These are phyloP conservation scores for Yarrowia sp. DNA, from an alignment of 805 yeast species.

Conservation along the genomic window DNA sequence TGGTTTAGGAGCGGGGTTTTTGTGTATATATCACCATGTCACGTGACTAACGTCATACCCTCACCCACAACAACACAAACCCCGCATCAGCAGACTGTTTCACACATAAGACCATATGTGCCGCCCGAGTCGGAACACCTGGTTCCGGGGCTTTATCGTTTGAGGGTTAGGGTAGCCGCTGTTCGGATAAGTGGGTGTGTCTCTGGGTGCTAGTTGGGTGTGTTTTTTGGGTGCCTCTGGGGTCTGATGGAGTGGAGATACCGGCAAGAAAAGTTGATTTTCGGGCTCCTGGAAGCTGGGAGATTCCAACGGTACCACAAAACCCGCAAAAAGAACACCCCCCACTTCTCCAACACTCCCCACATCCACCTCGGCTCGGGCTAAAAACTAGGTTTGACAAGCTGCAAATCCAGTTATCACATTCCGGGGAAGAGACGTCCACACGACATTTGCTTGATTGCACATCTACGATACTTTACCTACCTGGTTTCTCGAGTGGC, in stretches of 20 bases:
- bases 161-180: not conserved
- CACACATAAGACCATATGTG: not conserved
- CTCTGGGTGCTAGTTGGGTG: not conserved
- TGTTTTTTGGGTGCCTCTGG: not conserved
- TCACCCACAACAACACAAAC: too few relatives aligned
- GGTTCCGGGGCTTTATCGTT: slow-evolving; percentile 17
- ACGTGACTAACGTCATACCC: too few relatives aligned
- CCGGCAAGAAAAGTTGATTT: too few relatives aligned
- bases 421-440: slow-evolving; percentile 25
- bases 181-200: slow-evolving; percentile 1
- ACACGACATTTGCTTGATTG: slow-evolving; percentile 19
- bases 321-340: too few relatives aligned
- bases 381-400: not conserved
- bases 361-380: slow-evolving; percentile 14
- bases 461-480: not conserved
- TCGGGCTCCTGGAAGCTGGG: too few relatives aligned
- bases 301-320: too few relatives aligned
- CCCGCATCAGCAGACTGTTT: not conserved
- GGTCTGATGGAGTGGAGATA: too few relatives aligned
- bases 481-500: too few relatives aligned
- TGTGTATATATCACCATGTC: too few relatives aligned
- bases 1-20: not conserved
- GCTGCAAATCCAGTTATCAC: slow-evolving; percentile 23
- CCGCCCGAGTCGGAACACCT: slow-evolving; percentile 12
- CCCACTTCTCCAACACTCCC: too few relatives aligned